phyloP scores from a whole-genome alignment of 2,329 filamentous ascomycete genomes.

The Raffaelea deltoideospora region DNA sequence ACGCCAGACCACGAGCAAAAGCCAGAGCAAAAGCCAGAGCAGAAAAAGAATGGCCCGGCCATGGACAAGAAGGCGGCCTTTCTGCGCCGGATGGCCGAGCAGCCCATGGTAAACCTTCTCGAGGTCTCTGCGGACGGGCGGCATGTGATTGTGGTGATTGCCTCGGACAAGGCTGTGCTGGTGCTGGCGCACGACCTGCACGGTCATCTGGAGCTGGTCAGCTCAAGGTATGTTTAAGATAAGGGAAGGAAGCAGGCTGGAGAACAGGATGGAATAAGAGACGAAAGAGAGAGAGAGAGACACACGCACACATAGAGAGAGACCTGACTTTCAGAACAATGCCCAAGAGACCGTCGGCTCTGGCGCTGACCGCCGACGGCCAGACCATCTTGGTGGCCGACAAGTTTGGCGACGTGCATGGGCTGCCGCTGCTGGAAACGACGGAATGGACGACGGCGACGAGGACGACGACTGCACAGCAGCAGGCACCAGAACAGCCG shows the following conservation, averaged over 20 bases:
- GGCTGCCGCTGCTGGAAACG: slow-evolving; percentile 51
- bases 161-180: slow-evolving; percentile 82
- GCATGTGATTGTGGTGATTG: slow-evolving; percentile 64
- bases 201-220: slow-evolving; percentile 50
- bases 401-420: slow-evolving; percentile 95
- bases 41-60: slow-evolving; percentile 8
- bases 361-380: slow-evolving; percentile 54
- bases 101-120: slow-evolving; percentile 55
- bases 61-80: slow-evolving; percentile 13
- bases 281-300: too few species aligned
- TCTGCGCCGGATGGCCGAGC: slow-evolving; percentile 25
- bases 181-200: slow-evolving; percentile 56
- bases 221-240: slow-evolving; percentile 55
- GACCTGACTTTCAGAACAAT: too few species aligned
- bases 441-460: slow-evolving; percentile 5
- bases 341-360: slow-evolving; percentile 75
- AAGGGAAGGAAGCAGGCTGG: too few species aligned
- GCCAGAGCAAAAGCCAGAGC: slow-evolving; percentile 3
- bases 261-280: too few species aligned
- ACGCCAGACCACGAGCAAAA: not conserved
- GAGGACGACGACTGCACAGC: not conserved
- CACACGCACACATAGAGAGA: too few species aligned
- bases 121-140: slow-evolving; percentile 46
- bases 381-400: slow-evolving; percentile 69
- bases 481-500: too few species aligned